Conservation (phyloP, 139 green algal genomes). For the Closterium sp. region DNA sequence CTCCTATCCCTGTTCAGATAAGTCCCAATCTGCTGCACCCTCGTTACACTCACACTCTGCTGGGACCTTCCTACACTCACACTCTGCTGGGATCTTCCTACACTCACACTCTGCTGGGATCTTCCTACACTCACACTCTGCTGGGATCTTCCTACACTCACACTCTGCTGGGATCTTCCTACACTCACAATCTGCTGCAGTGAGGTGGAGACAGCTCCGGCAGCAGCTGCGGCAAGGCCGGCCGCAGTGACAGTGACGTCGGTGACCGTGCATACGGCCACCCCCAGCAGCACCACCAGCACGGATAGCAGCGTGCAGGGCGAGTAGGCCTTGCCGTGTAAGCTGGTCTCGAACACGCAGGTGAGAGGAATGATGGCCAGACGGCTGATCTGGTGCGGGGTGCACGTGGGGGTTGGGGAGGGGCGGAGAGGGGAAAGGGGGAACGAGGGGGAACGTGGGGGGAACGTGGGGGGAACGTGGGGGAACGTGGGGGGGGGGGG, state of each 20-base stretch:
- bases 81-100: conserved; percentile 80
- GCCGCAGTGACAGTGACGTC: neutral
- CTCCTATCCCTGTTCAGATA: too few species aligned
- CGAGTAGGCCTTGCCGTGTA: conserved; percentile 57
- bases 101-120: conserved; percentile 82
- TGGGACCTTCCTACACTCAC: conserved; percentile 42
- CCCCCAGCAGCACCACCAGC: conserved; percentile 17
- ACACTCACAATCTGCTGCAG: conserved; percentile 83
- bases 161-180: neutral
- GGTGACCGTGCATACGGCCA: conserved; percentile 23
- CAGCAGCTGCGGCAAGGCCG: conserved; percentile 70
- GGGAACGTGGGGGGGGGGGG: too few species aligned
- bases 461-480: too few species aligned
- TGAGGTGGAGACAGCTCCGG: conserved; percentile 74
- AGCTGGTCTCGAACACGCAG: conserved; percentile 77
- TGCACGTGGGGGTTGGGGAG: conserved; percentile 58
- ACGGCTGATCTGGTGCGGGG: conserved; percentile 75
- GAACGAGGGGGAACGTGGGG: too few species aligned
- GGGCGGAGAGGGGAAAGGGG: too few species aligned
- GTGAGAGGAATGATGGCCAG: conserved; percentile 91
- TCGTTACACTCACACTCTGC: neutral
- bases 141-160: neutral
- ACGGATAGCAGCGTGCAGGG: conserved; percentile 58
- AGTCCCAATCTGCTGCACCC: too few species aligned
- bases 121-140: neutral